Percentiles rank a stretch among this genome's conserved stretches.
These are phyloP conservation scores for Candolleomyces efflorescens DNA, from an alignment of 768 basidiomycete genomes.

Conservation along the genomic window DNA sequence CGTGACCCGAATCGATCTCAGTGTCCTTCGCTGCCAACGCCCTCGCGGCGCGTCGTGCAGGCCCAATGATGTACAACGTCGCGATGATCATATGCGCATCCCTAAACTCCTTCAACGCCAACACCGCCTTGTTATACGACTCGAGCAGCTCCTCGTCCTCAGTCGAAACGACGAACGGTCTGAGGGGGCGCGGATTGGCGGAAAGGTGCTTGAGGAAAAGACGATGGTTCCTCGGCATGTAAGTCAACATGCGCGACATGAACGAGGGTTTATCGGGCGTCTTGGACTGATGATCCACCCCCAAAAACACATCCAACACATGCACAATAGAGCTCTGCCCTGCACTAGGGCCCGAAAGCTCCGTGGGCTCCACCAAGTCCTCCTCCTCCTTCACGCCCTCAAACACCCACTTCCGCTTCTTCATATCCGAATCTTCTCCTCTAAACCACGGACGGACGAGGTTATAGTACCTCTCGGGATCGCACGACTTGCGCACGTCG, in stretches of 20 bases:
- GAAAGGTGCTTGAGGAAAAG: conserved; percentile 68
- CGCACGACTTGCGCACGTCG: conserved; percentile 66
- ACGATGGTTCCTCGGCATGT: conserved; percentile 85
- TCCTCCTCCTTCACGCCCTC: conserved; percentile 40
- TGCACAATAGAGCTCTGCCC: conserved; percentile 83
- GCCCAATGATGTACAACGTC: conserved; percentile 72
- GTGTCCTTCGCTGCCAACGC: conserved; percentile 14
- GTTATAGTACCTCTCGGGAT: conserved; percentile 74
- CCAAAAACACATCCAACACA: conserved; percentile 70
- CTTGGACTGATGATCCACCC: conserved; percentile 50
- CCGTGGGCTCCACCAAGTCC: conserved; percentile 37
- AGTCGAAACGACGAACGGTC: conserved; percentile 44
- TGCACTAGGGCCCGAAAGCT: conserved; percentile 81
- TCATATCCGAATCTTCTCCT: conserved; percentile 58
- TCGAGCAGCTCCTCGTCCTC: conserved; percentile 34
- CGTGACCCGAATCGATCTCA: conserved; percentile 13
- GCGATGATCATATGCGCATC: conserved; percentile 80
- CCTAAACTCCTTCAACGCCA: conserved; percentile 67
- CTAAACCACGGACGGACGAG: conserved; percentile 81
- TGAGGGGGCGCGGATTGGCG: conserved; percentile 56
- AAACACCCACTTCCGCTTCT: conserved; percentile 46
- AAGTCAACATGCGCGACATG: conserved; percentile 70
- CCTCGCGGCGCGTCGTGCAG: conserved; percentile 43
- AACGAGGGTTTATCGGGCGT: conserved; percentile 39
- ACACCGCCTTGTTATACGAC: conserved; percentile 67